Evolutionary conservation across 345 rosid species (phyloP).

Genomic region (Camelina laxa): DNA sequence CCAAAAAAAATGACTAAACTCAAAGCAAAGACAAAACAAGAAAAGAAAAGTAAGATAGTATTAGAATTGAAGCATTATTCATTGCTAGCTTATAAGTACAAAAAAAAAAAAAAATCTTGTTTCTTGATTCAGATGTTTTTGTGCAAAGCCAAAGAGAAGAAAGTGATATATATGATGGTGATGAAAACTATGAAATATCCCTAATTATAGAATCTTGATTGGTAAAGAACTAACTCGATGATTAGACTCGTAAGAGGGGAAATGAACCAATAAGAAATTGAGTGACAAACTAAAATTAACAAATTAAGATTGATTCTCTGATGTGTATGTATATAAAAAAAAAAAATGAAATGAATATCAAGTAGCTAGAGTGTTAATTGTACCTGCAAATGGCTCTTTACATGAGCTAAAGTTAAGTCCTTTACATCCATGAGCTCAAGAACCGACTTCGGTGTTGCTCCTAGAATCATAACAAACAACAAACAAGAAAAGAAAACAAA

Average conservation of each 20-base stretch:
- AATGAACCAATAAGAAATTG: conserved; percentile 28
- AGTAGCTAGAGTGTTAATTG: conserved; percentile 11
- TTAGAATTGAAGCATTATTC: conserved; percentile 35
- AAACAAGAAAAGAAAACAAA: not conserved
- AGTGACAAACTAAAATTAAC: conserved; percentile 6
- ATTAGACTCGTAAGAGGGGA: conserved; percentile 19
- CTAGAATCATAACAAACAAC: conserved; percentile 43
- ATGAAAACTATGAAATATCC: conserved; percentile 40
- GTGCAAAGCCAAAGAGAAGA: conserved; percentile 28
- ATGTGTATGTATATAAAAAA: not conserved
- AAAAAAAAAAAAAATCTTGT: conserved; percentile 15
- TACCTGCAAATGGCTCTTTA: conserved; percentile 95
- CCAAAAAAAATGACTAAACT: conserved; percentile 21
- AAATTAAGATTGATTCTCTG: conserved; percentile 6
- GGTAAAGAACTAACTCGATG: conserved; percentile 13
- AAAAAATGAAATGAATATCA: conserved; percentile 1
- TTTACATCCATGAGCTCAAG: conserved; percentile 92
- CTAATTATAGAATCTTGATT: conserved; percentile 14
- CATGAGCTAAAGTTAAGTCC: conserved; percentile 90
- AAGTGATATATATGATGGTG: conserved; percentile 27
- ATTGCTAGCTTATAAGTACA: conserved; percentile 19
- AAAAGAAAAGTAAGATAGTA: conserved; percentile 9
- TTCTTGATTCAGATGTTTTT: conserved; percentile 37
- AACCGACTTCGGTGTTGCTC: conserved; percentile 93
- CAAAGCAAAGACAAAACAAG: conserved; percentile 37